Evolutionary conservation across 2,329 filamentous ascomycete genomes (phyloP).

Genomic region (Aspergillus hiratsukae): DNA sequence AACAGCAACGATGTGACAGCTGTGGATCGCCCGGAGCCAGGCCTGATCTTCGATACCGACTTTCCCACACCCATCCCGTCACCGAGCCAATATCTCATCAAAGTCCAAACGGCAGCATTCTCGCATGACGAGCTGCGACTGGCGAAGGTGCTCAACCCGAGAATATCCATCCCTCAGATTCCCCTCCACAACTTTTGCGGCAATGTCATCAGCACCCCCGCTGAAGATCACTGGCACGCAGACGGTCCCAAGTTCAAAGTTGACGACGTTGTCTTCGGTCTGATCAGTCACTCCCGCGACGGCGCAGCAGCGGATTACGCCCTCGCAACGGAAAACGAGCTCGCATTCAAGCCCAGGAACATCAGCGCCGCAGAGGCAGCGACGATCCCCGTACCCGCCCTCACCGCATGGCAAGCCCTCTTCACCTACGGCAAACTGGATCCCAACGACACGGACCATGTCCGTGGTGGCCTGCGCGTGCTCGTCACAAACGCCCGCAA

Average conservation of each 20-base stretch:
- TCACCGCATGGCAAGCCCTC: conserved; percentile 42
- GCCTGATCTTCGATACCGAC: conserved; percentile 29
- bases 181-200: conserved; percentile 41
- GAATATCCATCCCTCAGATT: conserved; percentile 30
- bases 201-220: conserved; percentile 33
- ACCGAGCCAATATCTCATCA: conserved; percentile 37
- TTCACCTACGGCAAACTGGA: conserved; percentile 34
- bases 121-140: conserved; percentile 35
- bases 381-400: conserved; percentile 34
- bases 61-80: conserved; percentile 36
- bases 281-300: conserved; percentile 35
- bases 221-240: conserved; percentile 24
- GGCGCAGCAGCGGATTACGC: conserved; percentile 41
- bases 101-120: conserved; percentile 37
- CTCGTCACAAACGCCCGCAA: conserved; percentile 36
- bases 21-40: conserved; percentile 17
- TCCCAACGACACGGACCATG: conserved; percentile 13
- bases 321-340: conserved; percentile 34
- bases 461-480: conserved; percentile 24
- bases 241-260: conserved; percentile 37
- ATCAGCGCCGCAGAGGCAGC: conserved; percentile 31
- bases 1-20: conserved; percentile 5
- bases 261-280: conserved; percentile 37
- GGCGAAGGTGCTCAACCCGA: conserved; percentile 20
- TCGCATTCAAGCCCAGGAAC: conserved; percentile 37